Base-by-base conservation (phyloP, 164 flowering plant species). In the Piper longum region DNA sequence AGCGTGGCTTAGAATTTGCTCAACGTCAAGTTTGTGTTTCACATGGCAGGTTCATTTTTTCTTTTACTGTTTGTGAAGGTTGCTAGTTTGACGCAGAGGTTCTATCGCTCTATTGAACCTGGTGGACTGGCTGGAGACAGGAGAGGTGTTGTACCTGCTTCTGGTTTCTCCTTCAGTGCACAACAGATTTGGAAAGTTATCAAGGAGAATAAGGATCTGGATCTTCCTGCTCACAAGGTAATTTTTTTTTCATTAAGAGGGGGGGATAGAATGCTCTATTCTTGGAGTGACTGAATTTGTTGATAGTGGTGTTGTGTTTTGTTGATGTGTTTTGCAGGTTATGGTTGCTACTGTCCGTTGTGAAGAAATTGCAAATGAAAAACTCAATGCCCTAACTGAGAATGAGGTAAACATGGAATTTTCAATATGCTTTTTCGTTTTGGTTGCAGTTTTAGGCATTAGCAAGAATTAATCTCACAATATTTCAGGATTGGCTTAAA, bases 61-160 rank as follows among this genome's bases (percentile, higher is more conserved):
- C 9, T 9, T 48, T 48, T 48, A 48, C 52, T 9, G 14, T 48
- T 2, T 44, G 3, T 9, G 14, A 8, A 48, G 99, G 99, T 95
- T 70, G 88, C 87, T 45, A 73, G 68, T 74, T 77, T 95, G 65
- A 84, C 91, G 72, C 87, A 88, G 78, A 75, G 85, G 43, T 95
- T 95, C 78, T 79, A 71, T 73, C 91, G 88, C 71, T 95, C 97
- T 65, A 95, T 89, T 62, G 90, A 93, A 57, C 99, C 97, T 66
- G 99, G 99, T 66, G 99, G 99, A 43, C 97, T 95, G 76, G 99
- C 99, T 69, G 99, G 99, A 69, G 99, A 95, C 74, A 80, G 99
- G 42, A 80, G 83, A 54, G 97, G 78, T 59, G 99, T 87, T 12
- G 96, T 95, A 64, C 99, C 99, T 72, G 95, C 97, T 64, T 88